Evolutionary conservation across 208 protist genomes (phyloP).

Genomic region (Acanthamoeba sp.): DNA sequence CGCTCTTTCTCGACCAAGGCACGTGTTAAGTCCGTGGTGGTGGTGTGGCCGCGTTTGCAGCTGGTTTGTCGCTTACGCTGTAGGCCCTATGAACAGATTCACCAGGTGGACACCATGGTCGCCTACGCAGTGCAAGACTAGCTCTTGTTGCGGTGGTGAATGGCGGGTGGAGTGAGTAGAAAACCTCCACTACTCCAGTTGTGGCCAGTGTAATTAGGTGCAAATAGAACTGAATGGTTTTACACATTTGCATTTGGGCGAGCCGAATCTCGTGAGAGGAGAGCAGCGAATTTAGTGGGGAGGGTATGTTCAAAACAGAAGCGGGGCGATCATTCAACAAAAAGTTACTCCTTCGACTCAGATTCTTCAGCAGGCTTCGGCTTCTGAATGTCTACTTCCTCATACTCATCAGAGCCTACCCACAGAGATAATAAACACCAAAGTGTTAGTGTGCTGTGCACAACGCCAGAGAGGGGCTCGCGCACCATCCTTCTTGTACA

Average conservation of each 20-base stretch:
- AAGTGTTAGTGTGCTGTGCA: no score
- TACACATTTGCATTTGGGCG: no score
- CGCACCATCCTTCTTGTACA: slow-evolving; percentile 73
- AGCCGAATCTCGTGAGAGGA: background rate
- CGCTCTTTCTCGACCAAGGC: slow-evolving; percentile 92
- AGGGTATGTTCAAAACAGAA: slow-evolving; percentile 39
- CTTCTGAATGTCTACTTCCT: slow-evolving; percentile 75
- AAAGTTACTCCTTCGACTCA: slow-evolving; percentile 53
- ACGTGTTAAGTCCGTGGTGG: no score
- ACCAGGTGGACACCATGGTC: slow-evolving; percentile 74
- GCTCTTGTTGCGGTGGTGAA: background rate
- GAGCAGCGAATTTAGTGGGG: background rate
- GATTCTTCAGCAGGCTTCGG: slow-evolving; percentile 45
- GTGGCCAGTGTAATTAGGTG: background rate
- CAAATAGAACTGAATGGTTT: no score
- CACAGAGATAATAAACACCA: no score
- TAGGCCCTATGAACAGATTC: slow-evolving; percentile 43
- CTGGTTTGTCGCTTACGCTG: no score
- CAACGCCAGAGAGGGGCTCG: background rate
- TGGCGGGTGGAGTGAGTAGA: background rate
- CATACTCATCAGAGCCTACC: slow-evolving; percentile 52
- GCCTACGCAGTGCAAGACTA: slow-evolving; percentile 63
- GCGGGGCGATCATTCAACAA: background rate
- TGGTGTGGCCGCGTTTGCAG: no score
- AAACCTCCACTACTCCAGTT: background rate